phyloP scores from a whole-genome alignment of 2,329 filamentous ascomycete species.

The Xylaria sp. region DNA sequence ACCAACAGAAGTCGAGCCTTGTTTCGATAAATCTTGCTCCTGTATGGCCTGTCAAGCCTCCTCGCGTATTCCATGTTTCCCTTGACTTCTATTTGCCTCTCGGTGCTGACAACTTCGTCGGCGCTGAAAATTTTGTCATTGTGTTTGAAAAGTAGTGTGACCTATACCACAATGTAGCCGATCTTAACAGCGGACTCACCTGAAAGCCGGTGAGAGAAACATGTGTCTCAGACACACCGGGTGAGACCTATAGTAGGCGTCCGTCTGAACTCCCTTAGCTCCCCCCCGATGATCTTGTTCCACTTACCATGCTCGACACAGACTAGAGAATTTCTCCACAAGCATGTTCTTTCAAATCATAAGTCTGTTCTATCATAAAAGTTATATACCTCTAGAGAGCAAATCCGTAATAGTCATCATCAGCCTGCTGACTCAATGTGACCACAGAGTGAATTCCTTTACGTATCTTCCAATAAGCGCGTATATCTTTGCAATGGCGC shows the following conservation, averaged over 20 bases:
- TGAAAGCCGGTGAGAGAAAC: slow-evolving; percentile 15
- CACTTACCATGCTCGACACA: slow-evolving; percentile 9
- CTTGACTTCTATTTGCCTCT: slow-evolving; percentile 3
- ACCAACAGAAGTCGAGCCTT: background rate
- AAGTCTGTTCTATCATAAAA: background rate
- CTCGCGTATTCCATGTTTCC: no score
- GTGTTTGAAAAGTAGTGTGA: slow-evolving; percentile 7
- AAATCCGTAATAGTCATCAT: background rate
- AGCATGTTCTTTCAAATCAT: background rate
- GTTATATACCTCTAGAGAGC: background rate
- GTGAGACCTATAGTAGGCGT: slow-evolving; percentile 25
- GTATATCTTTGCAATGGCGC: slow-evolving; percentile 23
- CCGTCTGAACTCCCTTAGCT: slow-evolving; percentile 7
- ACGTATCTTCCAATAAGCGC: slow-evolving; percentile 32
- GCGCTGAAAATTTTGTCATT: no score
- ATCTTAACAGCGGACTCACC: slow-evolving; percentile 5
- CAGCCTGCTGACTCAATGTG: slow-evolving; percentile 5
- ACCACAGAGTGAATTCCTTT: slow-evolving; percentile 5
- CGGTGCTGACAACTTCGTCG: slow-evolving; percentile 10
- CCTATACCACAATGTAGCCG: background rate
- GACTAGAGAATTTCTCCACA: background rate
- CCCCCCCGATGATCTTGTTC: background rate
- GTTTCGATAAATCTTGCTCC: background rate
- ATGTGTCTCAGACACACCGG: slow-evolving; percentile 36
- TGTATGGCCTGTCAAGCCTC: background rate